Evolutionary conservation across 495 filamentous ascomycete species (phyloP), one percentile per base, ranked within the genome.

Genomic region (Penicillium atrosanguineum): DNA sequence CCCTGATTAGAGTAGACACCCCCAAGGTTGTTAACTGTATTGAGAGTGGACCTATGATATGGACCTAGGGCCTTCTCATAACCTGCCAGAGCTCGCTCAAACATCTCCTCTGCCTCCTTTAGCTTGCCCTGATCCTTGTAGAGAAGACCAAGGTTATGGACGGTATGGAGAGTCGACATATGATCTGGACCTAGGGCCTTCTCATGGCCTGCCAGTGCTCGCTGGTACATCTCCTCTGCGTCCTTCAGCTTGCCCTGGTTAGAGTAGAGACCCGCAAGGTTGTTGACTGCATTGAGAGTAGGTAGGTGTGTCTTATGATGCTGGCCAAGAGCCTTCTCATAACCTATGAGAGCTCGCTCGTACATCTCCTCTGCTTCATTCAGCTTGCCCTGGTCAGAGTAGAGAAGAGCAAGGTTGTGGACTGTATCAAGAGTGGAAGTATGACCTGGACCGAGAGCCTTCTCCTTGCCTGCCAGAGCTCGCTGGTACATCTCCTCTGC

Each of bases 71-170:
- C 62, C 50, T 73, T 74, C 58, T 75, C 63, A 1, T 63, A 54
- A 38, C 61, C 63, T 62, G 29, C 55, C 19, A 63, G 50, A 34
- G 59, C 66, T 45, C 65, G 56, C 44, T 56, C 38, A 50, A 67
- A 74, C 55, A 72, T 68, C 44, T 62, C 41, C 56, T 75, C 71
- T 53, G 74, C 68, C 57, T 75, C 59, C 1, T 57, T 42, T 49
- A 70, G 52, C 62, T 71, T 73, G 12, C 66, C 69, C 49, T 74
- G 69, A 39, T 65, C n/a, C 0, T 0, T 0, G 51, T 70, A 75
- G 50, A 77, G 62, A 53, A 0, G n/a, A 0, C 59, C 67, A 59
- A 79, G 59, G 53, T 75, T 72, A 44, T 70, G 58, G 42, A 71
- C 50, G 26, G 55, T 65, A 18, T 50, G 5, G 5, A 67, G 55